Conservation (phyloP, 2,329 filamentous ascomycete species). For the Ophiostoma himal-ulmi region DNA sequence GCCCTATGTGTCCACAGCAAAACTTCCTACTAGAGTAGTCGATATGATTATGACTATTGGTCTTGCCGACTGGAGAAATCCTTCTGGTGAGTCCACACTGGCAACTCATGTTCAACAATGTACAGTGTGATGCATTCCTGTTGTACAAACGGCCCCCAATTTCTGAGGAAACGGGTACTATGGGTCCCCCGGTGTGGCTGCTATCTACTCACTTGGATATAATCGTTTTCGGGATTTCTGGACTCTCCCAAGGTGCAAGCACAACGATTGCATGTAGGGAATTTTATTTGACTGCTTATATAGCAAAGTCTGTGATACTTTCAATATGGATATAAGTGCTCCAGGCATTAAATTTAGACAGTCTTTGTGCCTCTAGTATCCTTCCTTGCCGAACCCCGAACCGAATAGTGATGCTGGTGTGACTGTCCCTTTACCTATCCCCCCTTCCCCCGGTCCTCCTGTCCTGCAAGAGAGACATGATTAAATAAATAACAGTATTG, state of each 20-base stretch:
- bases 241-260: background rate
- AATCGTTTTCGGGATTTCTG: background rate
- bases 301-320: background rate
- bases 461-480: background rate
- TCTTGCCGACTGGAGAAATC: background rate
- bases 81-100: background rate
- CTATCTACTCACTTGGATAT: conserved; percentile 1
- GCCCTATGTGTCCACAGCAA: conserved; percentile 74
- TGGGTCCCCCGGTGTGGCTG: background rate
- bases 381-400: background rate
- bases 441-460: background rate
- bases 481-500: background rate
- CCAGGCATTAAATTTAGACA: conserved; percentile 1
- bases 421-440: background rate
- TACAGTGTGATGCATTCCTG: background rate
- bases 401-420: background rate
- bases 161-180: background rate
- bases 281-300: background rate
- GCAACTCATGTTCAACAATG: background rate
- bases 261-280: background rate
- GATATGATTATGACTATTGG: background rate
- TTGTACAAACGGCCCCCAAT: background rate
- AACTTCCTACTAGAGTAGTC: conserved; percentile 1
- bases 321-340: background rate
- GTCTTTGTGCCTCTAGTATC: background rate